Conservation (phyloP, 1,284 basidiomycete species). For the Fomitopsis pinicola region DNA sequence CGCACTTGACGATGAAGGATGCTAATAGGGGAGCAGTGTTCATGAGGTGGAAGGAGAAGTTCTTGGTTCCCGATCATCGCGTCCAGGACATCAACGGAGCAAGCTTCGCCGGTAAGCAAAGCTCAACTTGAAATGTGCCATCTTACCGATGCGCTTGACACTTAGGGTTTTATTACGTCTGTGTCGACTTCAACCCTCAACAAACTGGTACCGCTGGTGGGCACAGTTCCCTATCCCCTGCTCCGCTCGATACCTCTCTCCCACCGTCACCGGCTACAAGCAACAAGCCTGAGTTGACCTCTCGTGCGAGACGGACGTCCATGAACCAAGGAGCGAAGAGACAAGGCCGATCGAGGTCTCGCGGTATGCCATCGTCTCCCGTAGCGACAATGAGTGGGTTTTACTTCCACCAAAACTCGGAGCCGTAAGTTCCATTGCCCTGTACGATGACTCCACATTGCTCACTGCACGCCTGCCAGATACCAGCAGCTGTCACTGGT, state of each 20-base stretch:
- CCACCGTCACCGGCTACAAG: slow-evolving; percentile 31
- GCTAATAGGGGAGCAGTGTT: slow-evolving; percentile 77
- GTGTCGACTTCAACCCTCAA: slow-evolving; percentile 41
- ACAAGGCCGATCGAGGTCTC: slow-evolving; percentile 22
- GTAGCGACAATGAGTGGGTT: slow-evolving; percentile 82
- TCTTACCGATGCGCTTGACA: slow-evolving; percentile 32
- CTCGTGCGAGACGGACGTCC: slow-evolving; percentile 25
- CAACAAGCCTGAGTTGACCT: slow-evolving; percentile 23
- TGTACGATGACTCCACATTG: neutral
- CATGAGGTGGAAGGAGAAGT: slow-evolving; percentile 97
- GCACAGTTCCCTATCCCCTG: slow-evolving; percentile 63
- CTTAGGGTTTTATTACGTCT: slow-evolving; percentile 58
- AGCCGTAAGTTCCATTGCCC: slow-evolving; percentile 21
- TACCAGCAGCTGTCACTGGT: slow-evolving; percentile 40
- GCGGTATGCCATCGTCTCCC: slow-evolving; percentile 20
- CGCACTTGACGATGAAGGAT: slow-evolving; percentile 72
- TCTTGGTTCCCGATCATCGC: slow-evolving; percentile 90
- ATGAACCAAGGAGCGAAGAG: slow-evolving; percentile 20
- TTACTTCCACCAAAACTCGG: slow-evolving; percentile 72
- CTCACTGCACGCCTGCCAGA: slow-evolving; percentile 18
- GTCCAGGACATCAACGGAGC: slow-evolving; percentile 95
- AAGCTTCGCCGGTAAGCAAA: slow-evolving; percentile 78
- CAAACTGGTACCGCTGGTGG: slow-evolving; percentile 47
- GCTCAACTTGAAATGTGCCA: neutral
- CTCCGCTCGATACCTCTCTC: slow-evolving; percentile 74